A percentile compares a stretch with the other conserved stretches of the same genome.
Evolutionary conservation across 805 yeast genomes (phyloP).

Genomic region (Blastobotrys parvus): DNA sequence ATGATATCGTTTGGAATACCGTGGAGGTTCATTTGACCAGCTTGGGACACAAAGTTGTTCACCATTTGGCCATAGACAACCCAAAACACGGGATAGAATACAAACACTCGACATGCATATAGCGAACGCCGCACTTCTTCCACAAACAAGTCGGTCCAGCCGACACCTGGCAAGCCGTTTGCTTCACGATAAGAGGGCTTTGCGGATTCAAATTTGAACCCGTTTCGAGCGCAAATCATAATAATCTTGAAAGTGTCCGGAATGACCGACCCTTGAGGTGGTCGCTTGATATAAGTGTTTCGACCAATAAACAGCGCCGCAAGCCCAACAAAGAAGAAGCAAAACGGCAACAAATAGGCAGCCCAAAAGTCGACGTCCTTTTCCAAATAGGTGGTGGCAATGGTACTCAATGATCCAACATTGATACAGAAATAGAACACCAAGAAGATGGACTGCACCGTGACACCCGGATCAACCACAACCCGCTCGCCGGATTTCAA

Average conservation of each 20-base stretch:
- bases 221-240: slow-evolving; percentile 38
- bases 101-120: slow-evolving; percentile 64
- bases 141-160: slow-evolving; percentile 64
- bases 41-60: slow-evolving; percentile 65
- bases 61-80: slow-evolving; percentile 65
- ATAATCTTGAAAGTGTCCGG: slow-evolving; percentile 43
- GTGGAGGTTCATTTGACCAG: slow-evolving; percentile 64
- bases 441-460: slow-evolving; percentile 68
- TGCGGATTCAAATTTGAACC: slow-evolving; percentile 44
- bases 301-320: slow-evolving; percentile 44
- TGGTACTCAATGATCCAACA: slow-evolving; percentile 63
- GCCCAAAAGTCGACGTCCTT: slow-evolving; percentile 51
- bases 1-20: slow-evolving; percentile 75
- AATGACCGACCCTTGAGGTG: slow-evolving; percentile 55
- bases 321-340: slow-evolving; percentile 56
- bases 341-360: slow-evolving; percentile 63
- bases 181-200: slow-evolving; percentile 49
- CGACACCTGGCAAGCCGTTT: slow-evolving; percentile 30
- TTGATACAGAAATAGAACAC: slow-evolving; percentile 70
- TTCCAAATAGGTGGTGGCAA: slow-evolving; percentile 72
- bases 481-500: slow-evolving; percentile 58
- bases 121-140: slow-evolving; percentile 63
- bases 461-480: slow-evolving; percentile 58
- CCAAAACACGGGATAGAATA: slow-evolving; percentile 69
- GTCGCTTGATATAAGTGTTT: slow-evolving; percentile 47